Evolutionary conservation across 345 rosid species (phyloP).

Genomic region (Firmiana major): DNA sequence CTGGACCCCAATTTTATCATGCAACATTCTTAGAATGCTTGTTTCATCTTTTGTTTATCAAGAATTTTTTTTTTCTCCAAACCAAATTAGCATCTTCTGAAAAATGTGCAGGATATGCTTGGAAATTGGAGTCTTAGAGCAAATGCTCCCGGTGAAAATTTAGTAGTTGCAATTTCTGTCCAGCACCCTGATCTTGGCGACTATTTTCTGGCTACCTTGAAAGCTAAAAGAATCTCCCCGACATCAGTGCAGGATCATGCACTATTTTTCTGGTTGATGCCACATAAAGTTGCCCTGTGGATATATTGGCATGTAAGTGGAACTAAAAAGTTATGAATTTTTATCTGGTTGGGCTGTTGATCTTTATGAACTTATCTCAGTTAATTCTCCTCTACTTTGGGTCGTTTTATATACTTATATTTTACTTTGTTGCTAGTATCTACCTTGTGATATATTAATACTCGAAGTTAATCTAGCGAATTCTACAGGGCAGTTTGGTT

Average conservation of each 20-base stretch:
- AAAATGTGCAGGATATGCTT: constrained; percentile 68
- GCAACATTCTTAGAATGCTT: background rate
- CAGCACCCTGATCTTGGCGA: constrained; percentile 77
- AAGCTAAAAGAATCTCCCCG: constrained; percentile 45
- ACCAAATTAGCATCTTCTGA: background rate
- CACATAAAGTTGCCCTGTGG: constrained; percentile 91
- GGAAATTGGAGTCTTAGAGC: constrained; percentile 77
- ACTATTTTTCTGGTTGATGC: constrained; percentile 94
- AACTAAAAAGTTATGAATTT: background rate
- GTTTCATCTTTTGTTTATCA: background rate
- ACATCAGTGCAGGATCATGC: constrained; percentile 36
- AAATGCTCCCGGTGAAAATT: constrained; percentile 59
- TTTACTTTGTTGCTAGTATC: background rate
- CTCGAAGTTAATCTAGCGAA: background rate
- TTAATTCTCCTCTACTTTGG: background rate
- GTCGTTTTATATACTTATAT: background rate
- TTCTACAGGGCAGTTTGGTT: background rate
- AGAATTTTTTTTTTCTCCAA: background rate
- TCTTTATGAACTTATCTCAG: background rate
- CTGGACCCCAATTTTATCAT: background rate
- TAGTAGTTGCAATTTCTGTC: constrained; percentile 61
- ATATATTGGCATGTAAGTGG: constrained; percentile 95
- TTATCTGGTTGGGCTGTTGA: background rate
- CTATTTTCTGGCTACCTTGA: constrained; percentile 70
- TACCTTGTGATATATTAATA: background rate